phyloP scores from a whole-genome alignment of 164 flowering plant genomes.

The Berberis vulgaris region DNA sequence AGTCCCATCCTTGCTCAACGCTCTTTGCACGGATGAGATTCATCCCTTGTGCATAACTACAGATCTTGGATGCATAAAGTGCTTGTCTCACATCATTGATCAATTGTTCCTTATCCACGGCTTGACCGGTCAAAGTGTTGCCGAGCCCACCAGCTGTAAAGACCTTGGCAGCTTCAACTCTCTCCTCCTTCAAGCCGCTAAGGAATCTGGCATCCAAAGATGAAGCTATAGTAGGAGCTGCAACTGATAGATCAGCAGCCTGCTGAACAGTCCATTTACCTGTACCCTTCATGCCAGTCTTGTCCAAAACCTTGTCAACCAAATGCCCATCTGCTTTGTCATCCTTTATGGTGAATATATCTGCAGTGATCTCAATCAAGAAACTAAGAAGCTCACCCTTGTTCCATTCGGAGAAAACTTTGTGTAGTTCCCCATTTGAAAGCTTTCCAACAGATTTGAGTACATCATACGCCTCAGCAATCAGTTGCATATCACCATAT shows the following conservation, averaged over 20 bases:
- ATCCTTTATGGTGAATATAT: slow-evolving; percentile 9
- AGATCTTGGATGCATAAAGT: slow-evolving; percentile 10
- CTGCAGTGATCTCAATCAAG: slow-evolving; percentile 10
- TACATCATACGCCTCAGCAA: slow-evolving; percentile 10
- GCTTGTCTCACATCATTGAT: slow-evolving; percentile 10
- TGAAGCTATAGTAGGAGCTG: slow-evolving; percentile 10
- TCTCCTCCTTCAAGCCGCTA: slow-evolving; percentile 10
- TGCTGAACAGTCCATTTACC: slow-evolving; percentile 14
- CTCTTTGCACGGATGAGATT: slow-evolving; percentile 11
- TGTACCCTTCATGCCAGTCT: slow-evolving; percentile 12
- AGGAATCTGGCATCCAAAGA: slow-evolving; percentile 9
- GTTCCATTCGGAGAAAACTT: slow-evolving; percentile 10
- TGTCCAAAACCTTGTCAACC: slow-evolving; percentile 14
- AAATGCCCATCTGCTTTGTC: slow-evolving; percentile 8
- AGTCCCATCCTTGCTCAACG: slow-evolving; percentile 7
- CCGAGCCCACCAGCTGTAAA: slow-evolving; percentile 9
- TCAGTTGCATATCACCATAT: slow-evolving; percentile 11
- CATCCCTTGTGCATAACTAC: slow-evolving; percentile 11
- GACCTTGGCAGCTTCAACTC: slow-evolving; percentile 10
- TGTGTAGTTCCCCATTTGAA: slow-evolving; percentile 6
- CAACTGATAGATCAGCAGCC: slow-evolving; percentile 9
- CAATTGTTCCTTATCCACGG: slow-evolving; percentile 7
- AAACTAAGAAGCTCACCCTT: slow-evolving; percentile 11
- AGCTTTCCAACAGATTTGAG: slow-evolving; percentile 11
- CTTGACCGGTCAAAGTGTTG: slow-evolving; percentile 5